Percentiles rank a stretch among this genome's conserved stretches.
Evolutionary conservation across 2,329 filamentous ascomycete species (phyloP).

Genomic region (Alternaria brassicae): DNA sequence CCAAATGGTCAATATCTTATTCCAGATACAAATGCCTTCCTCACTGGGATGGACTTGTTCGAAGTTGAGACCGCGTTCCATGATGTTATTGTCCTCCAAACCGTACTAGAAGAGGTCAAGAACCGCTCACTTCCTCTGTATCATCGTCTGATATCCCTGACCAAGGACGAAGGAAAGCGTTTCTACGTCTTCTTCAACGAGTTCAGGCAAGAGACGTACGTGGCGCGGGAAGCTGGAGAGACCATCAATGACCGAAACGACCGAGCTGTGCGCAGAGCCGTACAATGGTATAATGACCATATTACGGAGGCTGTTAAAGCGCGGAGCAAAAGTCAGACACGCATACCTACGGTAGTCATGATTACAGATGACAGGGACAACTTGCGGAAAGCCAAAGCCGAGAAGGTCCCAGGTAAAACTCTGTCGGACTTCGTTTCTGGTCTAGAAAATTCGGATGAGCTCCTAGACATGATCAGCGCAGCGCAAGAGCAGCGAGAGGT

Average conservation of each 20-base stretch:
- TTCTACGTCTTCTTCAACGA: constrained; percentile 99
- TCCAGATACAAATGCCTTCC: constrained; percentile 93
- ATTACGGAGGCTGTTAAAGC: constrained; percentile 68
- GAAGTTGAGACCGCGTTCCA: constrained; percentile 91
- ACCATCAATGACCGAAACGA: constrained; percentile 97
- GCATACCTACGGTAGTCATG: constrained; percentile 83
- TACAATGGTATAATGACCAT: constrained; percentile 90
- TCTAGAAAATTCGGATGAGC: constrained; percentile 80
- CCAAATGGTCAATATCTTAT: constrained; percentile 91
- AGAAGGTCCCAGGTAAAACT: constrained; percentile 73
- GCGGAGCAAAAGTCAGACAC: constrained; percentile 57
- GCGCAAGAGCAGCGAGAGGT: constrained; percentile 71
- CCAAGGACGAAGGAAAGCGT: constrained; percentile 94
- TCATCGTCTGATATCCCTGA: constrained; percentile 87
- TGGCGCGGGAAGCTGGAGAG: constrained; percentile 76
- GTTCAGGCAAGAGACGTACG: constrained; percentile 90
- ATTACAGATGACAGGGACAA: constrained; percentile 93
- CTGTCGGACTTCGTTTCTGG: constrained; percentile 78
- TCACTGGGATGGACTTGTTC: constrained; percentile 96
- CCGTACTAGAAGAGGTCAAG: constrained; percentile 93
- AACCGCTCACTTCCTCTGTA: constrained; percentile 94
- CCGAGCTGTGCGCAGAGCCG: constrained; percentile 83
- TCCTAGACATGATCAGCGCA: constrained; percentile 93
- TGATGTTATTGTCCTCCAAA: constrained; percentile 96
- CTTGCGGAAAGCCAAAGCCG: constrained; percentile 78